Evolutionary conservation across 208 protist species (phyloP), one percentile per base, ranked within the genome.

Genomic region (Acanthamoeba castellanii): DNA sequence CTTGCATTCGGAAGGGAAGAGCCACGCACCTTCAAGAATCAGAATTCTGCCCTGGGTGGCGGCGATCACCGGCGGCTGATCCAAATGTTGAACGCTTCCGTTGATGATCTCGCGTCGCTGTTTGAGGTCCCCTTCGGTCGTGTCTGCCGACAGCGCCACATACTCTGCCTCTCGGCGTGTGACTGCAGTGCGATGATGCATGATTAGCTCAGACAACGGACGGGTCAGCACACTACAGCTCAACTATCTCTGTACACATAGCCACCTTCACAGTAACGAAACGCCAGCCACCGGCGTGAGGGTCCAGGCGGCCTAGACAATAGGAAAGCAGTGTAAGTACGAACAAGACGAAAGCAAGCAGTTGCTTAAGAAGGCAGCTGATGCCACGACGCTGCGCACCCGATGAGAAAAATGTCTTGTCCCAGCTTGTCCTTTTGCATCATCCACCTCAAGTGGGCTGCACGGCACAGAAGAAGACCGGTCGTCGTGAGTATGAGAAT

Each of bases 341-440:
- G 37, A 37, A 37, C 37, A 94, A 95, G 37, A 30, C 3, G 70
- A 93, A 11, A 91, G 42, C 7, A 64, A 91, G 20, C 22, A 74
- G 27, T 84, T 72, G 45, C 72, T 22, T 8, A 42, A 7, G 55
- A 7, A 61, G 9, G 93, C 55, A 14, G 55, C 55, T 14, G 16
- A 22, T 5, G 55, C 52, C 14, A 32, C 14, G 18, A 27, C 30
- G 2, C 95, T 45, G 1, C 42, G 32, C 30, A 95, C 93, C 98
- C 98, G 55, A 99, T 97, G n/a, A 99, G 97, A 76, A 99, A 99
- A 96, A 99, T 98, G 94, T 99, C 99, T 93, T 99, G 99, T 34
- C 97, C 96, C 4, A 99, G 97, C 89, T 96, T 95, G 95, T 98
- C 97, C 96, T 99, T 99, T 96, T 99, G 98, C 61, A 97, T 96